A percentile compares a stretch with the other conserved stretches of the same genome.
phyloP scores from a whole-genome alignment of 768 basidiomycete genomes.

The Pleurotus tuoliensis region DNA sequence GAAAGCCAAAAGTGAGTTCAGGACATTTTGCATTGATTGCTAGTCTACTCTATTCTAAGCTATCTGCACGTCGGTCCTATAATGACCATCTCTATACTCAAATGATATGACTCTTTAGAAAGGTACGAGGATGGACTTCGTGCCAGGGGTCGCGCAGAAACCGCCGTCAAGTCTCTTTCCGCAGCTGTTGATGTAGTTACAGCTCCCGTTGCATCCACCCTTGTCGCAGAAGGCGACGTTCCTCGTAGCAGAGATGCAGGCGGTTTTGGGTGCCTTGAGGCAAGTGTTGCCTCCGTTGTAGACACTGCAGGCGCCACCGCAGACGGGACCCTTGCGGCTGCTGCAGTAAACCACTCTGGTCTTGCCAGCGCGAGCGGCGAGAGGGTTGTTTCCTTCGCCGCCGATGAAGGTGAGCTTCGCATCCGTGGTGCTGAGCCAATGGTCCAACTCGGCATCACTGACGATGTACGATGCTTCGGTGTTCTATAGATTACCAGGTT shows the following conservation, averaged over 20 bases:
- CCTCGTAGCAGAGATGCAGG: not conserved
- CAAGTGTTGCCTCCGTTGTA: not conserved
- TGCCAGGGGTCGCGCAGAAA: slow-evolving; percentile 4
- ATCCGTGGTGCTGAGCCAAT: too few species aligned
- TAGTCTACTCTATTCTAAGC: too few species aligned
- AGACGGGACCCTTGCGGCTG: not conserved
- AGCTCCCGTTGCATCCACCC: not conserved
- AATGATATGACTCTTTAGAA: too few species aligned
- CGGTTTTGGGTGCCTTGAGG: slow-evolving; percentile 1
- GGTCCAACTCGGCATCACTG: too few species aligned
- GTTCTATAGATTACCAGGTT: too few species aligned
- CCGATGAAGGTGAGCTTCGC: too few species aligned
- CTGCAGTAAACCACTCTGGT: slow-evolving; percentile 2
- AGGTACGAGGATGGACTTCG: not conserved
- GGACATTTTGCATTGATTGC: too few species aligned
- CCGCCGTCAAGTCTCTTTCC: not conserved
- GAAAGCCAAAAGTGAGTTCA: too few species aligned
- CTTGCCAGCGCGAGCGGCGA: not conserved
- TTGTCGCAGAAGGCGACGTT: not conserved
- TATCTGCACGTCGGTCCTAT: too few species aligned
- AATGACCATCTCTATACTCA: too few species aligned
- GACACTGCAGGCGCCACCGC: not conserved
- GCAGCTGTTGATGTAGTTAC: not conserved
- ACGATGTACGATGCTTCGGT: too few species aligned
- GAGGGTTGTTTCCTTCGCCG: not conserved